Base-by-base conservation (phyloP, 2,329 filamentous ascomycete species). In the Colletotrichum godetiae region DNA sequence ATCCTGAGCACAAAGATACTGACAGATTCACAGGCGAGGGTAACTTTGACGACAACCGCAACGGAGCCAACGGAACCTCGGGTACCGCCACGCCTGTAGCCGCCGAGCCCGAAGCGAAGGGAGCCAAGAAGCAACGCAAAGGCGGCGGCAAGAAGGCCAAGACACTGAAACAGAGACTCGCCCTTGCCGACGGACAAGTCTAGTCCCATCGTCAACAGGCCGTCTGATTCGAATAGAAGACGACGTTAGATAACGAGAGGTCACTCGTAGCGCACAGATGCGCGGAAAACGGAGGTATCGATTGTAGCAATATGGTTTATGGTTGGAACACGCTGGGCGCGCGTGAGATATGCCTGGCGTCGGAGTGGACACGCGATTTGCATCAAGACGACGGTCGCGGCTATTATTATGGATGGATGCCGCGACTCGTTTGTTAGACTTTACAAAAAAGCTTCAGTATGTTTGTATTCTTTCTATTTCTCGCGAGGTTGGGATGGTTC, bases 11-110 rank as follows among this genome's bases (percentile, higher is more conserved):
- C 3, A 19, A 60, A 7, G 8, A 62, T 65, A 53, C 78, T 83
- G 78, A 83, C 76, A 67, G 13, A 13, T 52, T 69, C 5, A 66
- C 79, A 98, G 96, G 96, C 79, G 97, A 99, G 88, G 97, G 97
- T 73, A 92, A 98, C 81, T 99, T 99, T 84, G 96, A 98, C 78
- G 95, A 97, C 77, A 97, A 97, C 80, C 91, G 61, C 91, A 46
- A 27, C 11, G 59, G 35, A 7, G 70, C 59, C 55, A 59, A 35
- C 42, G 70, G 70, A 19, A 81, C 82, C 29, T 97, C 94, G 3
- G 97, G 95, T 46, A 92, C 95, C 0, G 95, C 94, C 4, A 98
- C 97, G 1, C 95, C 95, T 0, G 89, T 93, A 12, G 85, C 82
- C 4, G 84, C 82, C 4, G 84, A 84, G 53, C 88, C 89, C 19